A percentile compares a stretch with the other conserved stretches of the same genome.
phyloP scores from a whole-genome alignment of 208 protist species.

The Dictyostelium gargantuum region DNA sequence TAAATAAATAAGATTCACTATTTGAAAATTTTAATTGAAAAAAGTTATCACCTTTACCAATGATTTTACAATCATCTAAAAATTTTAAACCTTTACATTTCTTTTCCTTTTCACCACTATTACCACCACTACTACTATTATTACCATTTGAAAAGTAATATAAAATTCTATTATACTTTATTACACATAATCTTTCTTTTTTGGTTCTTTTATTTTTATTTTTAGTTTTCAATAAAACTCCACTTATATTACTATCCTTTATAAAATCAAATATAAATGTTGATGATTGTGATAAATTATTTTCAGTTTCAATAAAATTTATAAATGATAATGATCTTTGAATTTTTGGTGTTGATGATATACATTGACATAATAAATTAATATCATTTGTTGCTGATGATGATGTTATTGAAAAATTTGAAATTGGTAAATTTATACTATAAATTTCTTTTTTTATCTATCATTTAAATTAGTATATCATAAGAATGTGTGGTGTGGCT shows the following conservation, averaged over 20 bases:
- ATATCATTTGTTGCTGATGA: not conserved
- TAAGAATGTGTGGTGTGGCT: too few relatives aligned
- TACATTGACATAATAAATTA: not conserved
- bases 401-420: not conserved
- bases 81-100: conserved; percentile 37
- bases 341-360: conserved; percentile 20
- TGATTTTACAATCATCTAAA: conserved; percentile 25
- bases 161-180: conserved; percentile 49
- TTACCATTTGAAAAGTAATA: conserved; percentile 13
- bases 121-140: not conserved
- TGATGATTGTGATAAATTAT: not conserved
- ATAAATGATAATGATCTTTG: not conserved
- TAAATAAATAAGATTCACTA: not conserved
- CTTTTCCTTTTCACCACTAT: not conserved
- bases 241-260: not conserved
- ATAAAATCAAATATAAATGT: conserved; percentile 22
- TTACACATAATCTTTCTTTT: conserved; percentile 33
- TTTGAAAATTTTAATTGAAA: not conserved
- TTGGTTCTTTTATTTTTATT: conserved; percentile 39
- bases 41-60: not conserved
- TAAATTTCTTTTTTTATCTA: conserved; percentile 59
- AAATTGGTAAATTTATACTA: conserved; percentile 29
- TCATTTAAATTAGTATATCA: too few relatives aligned
- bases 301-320: conserved; percentile 27
- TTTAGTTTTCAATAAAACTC: conserved; percentile 26